Evolutionary conservation across 768 basidiomycete genomes (phyloP).

Genomic region (Termitomyces sp.): DNA sequence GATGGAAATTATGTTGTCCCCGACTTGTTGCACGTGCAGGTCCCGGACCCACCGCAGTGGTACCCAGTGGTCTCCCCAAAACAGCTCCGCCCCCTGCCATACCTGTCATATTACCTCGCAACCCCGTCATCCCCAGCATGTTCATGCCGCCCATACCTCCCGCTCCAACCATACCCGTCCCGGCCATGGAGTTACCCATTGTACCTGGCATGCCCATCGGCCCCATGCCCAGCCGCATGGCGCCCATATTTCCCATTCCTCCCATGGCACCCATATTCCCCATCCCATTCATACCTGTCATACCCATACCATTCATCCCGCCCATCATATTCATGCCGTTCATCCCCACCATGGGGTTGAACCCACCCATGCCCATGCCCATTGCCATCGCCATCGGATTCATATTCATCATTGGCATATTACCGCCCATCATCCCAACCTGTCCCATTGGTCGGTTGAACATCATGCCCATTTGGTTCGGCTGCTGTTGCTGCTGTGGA

Average conservation of each 20-base stretch:
- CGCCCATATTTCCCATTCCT: slow-evolving; percentile 16
- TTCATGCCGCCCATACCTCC: slow-evolving; percentile 18
- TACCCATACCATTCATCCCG: slow-evolving; percentile 21
- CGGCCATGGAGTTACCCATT: slow-evolving; percentile 11
- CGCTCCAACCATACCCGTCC: slow-evolving; percentile 8
- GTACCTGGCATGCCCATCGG: slow-evolving; percentile 17
- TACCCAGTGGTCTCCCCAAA: slow-evolving; percentile 32
- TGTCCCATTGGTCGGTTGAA: slow-evolving; percentile 48
- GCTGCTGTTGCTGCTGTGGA: slow-evolving; percentile 27
- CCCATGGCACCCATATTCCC: slow-evolving; percentile 18
- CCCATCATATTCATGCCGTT: slow-evolving; percentile 26
- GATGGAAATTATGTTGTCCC: slow-evolving; percentile 59
- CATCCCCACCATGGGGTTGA: slow-evolving; percentile 27
- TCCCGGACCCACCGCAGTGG: slow-evolving; percentile 20
- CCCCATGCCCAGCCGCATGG: slow-evolving; percentile 12
- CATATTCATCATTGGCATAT: slow-evolving; percentile 35
- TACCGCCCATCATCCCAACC: slow-evolving; percentile 36
- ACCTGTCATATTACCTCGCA: slow-evolving; percentile 10
- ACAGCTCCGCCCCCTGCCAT: slow-evolving; percentile 16
- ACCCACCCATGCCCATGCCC: slow-evolving; percentile 32
- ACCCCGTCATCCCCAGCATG: slow-evolving; percentile 11
- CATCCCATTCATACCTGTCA: slow-evolving; percentile 27
- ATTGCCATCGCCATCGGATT: slow-evolving; percentile 48
- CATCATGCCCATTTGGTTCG: slow-evolving; percentile 48
- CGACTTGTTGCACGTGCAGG: slow-evolving; percentile 39